A percentile compares a stretch with the other conserved stretches of the same genome.
These are phyloP conservation scores for Caryopteris hybrid DNA, from an alignment of 305 asterid genomes.

Conservation along the genomic window DNA sequence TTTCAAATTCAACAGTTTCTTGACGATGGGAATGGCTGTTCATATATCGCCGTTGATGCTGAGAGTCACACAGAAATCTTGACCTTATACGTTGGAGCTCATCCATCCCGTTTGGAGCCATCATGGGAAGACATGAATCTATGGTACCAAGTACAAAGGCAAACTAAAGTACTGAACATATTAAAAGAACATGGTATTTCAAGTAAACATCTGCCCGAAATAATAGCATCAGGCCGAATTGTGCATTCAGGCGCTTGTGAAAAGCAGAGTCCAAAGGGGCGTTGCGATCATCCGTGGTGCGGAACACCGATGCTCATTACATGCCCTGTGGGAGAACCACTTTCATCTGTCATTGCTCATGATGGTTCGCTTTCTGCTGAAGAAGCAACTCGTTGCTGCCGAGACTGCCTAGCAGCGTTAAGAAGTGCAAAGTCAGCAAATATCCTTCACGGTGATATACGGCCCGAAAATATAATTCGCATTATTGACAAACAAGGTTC, in stretches of 20 bases:
- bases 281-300: constrained; percentile 74
- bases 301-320: constrained; percentile 75
- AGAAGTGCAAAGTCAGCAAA: constrained; percentile 56
- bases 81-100: constrained; percentile 63
- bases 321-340: constrained; percentile 61
- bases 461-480: constrained; percentile 55
- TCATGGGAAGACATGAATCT: constrained; percentile 90
- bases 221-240: constrained; percentile 59
- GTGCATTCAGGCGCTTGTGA: constrained; percentile 67
- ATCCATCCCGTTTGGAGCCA: constrained; percentile 71
- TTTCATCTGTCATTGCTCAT: constrained; percentile 39
- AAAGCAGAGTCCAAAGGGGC: constrained; percentile 56
- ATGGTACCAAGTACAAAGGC: constrained; percentile 88
- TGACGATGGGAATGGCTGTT: constrained; percentile 40
- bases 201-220: constrained; percentile 56
- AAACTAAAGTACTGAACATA: constrained; percentile 66
- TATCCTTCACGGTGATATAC: constrained; percentile 74
- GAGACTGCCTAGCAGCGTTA: constrained; percentile 64
- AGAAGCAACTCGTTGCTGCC: constrained; percentile 66
- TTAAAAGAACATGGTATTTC: constrained; percentile 50
- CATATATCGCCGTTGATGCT: constrained; percentile 44
- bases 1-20: constrained; percentile 48
- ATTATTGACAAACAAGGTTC: constrained; percentile 23
- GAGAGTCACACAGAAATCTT: constrained; percentile 31
- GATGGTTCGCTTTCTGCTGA: constrained; percentile 45